These are phyloP conservation scores for Penicillium aurantiogriseum DNA, from an alignment of 2,329 filamentous ascomycete species.

Conservation along the genomic window DNA sequence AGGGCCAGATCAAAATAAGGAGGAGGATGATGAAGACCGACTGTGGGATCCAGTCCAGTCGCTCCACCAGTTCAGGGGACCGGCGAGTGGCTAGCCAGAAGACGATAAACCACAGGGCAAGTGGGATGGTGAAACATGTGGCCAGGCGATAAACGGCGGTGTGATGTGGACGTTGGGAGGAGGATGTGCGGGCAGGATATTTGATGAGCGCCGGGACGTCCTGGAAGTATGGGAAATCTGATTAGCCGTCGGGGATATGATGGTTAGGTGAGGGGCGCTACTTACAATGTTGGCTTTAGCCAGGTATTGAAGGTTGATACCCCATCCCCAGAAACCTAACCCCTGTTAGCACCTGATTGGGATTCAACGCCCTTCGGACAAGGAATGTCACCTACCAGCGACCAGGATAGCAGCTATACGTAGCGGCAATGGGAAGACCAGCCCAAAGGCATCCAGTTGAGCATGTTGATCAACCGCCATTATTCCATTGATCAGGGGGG, in stretches of 20 bases:
- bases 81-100: slow-evolving; percentile 83
- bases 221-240: slow-evolving; percentile 37
- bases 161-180: slow-evolving; percentile 71
- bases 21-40: slow-evolving; percentile 73
- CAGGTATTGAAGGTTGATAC: slow-evolving; percentile 84
- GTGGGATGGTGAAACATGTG: slow-evolving; percentile 68
- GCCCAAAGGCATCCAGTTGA: slow-evolving; percentile 76
- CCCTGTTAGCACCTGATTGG: slow-evolving; percentile 10
- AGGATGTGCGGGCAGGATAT: slow-evolving; percentile 73
- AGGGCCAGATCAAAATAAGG: slow-evolving; percentile 68
- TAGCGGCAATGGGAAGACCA: slow-evolving; percentile 83
- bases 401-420: slow-evolving; percentile 83
- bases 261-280: slow-evolving; percentile 15
- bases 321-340: slow-evolving; percentile 92
- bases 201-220: slow-evolving; percentile 83
- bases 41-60: slow-evolving; percentile 83
- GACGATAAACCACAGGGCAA: slow-evolving; percentile 67
- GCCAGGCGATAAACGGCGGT: slow-evolving; percentile 84
- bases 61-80: slow-evolving; percentile 65
- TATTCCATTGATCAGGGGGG: slow-evolving; percentile 35
- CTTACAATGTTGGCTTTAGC: slow-evolving; percentile 70
- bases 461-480: slow-evolving; percentile 43
- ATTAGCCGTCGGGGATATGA: not conserved
- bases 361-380: not conserved
- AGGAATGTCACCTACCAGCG: slow-evolving; percentile 59